Evolutionary conservation across 305 asterid genomes (phyloP).

Genomic region (Fraxinus angustifolia): DNA sequence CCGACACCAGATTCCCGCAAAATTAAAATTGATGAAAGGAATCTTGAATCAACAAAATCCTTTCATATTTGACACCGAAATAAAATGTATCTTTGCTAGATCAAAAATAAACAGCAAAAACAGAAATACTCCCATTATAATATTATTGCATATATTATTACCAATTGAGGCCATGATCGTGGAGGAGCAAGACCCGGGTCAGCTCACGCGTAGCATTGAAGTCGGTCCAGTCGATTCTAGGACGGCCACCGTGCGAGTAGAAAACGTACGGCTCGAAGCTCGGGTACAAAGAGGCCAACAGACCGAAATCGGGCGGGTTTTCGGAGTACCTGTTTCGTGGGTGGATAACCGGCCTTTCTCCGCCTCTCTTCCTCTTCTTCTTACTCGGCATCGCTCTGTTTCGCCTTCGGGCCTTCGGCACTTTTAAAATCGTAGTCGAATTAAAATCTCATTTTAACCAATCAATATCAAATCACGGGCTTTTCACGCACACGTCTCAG

Average conservation of each 20-base stretch:
- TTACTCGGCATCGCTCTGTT: conserved; percentile 49
- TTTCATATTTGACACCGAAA: not conserved
- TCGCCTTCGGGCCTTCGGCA: conserved; percentile 12
- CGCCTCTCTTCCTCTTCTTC: conserved; percentile 61
- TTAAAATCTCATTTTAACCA: no score
- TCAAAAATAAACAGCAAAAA: not conserved
- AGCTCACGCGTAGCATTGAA: conserved; percentile 91
- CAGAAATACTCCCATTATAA: not conserved
- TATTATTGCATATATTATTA: conserved; percentile 10
- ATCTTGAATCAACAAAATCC: not conserved
- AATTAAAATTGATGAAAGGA: not conserved
- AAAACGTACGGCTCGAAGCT: conserved; percentile 60
- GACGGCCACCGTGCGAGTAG: conserved; percentile 57
- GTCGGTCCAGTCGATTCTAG: conserved; percentile 87
- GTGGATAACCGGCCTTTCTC: conserved; percentile 47
- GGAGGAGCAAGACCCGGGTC: conserved; percentile 70
- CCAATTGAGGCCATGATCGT: conserved; percentile 75
- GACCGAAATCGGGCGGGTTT: conserved; percentile 71
- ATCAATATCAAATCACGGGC: no score
- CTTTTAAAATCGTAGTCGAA: not conserved
- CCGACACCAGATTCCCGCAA: not conserved
- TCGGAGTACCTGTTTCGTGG: conserved; percentile 74
- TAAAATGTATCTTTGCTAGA: not conserved
- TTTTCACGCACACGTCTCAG: no score
- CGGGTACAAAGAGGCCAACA: conserved; percentile 60